Evolutionary conservation across 345 rosid genomes (phyloP).

Genomic region (Lepidium aucheri): DNA sequence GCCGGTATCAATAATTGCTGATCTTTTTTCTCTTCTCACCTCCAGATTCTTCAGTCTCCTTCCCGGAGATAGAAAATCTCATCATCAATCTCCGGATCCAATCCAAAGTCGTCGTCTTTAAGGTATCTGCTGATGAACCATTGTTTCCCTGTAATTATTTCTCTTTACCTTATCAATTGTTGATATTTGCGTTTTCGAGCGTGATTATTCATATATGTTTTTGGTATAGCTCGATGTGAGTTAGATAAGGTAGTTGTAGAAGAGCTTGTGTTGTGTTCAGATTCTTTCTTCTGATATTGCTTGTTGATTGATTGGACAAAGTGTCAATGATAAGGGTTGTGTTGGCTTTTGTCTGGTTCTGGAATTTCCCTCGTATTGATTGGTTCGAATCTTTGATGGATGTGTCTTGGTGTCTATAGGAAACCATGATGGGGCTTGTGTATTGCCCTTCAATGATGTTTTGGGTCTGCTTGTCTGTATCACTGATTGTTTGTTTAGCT

Average conservation of each 20-base stretch:
- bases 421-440: neutral
- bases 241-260: neutral
- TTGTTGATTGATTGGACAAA: neutral
- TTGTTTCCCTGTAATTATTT: neutral
- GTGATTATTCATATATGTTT: neutral
- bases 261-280: neutral
- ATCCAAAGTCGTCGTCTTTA: neutral
- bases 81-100: constrained; percentile 19
- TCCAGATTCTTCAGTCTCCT: constrained; percentile 14
- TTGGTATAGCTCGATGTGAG: neutral
- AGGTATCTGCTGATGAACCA: constrained; percentile 1
- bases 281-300: neutral
- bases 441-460: neutral
- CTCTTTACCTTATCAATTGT: neutral
- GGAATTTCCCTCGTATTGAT: neutral
- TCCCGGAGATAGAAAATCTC: constrained; percentile 13
- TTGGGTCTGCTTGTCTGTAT: neutral
- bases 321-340: neutral
- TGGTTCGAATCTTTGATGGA: neutral
- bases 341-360: neutral
- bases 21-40: neutral
- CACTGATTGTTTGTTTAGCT: neutral
- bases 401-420: neutral
- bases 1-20: constrained; percentile 27
- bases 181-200: neutral